Conservation (phyloP, 495 filamentous ascomycete genomes). For the Hypoxylon intermedium region DNA sequence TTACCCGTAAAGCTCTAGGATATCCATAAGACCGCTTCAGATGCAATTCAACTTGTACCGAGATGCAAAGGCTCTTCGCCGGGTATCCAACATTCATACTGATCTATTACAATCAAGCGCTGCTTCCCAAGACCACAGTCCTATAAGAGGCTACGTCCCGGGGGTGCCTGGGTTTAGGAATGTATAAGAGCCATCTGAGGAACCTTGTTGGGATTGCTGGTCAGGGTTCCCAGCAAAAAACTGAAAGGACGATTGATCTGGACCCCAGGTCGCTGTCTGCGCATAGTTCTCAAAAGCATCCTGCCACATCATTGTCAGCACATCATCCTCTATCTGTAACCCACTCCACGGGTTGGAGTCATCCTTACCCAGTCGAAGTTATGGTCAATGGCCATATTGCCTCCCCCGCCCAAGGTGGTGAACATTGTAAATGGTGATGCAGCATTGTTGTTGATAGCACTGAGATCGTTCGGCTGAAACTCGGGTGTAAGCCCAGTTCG, state of each 20-base stretch:
- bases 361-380: slow-evolving; percentile 79
- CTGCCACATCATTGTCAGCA: slow-evolving; percentile 35
- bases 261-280: slow-evolving; percentile 55
- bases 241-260: slow-evolving; percentile 51
- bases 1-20: neutral
- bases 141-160: slow-evolving; percentile 2
- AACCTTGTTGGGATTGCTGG: slow-evolving; percentile 46
- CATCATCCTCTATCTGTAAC: neutral
- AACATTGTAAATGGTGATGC: slow-evolving; percentile 65
- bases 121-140: slow-evolving; percentile 9
- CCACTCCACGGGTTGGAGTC: slow-evolving; percentile 30
- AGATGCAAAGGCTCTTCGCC: slow-evolving; percentile 11
- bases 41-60: slow-evolving; percentile 5
- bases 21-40: neutral
- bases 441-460: slow-evolving; percentile 48
- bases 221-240: slow-evolving; percentile 54
- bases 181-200: slow-evolving; percentile 37
- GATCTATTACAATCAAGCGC: slow-evolving; percentile 18
- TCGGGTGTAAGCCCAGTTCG: slow-evolving; percentile 49
- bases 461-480: slow-evolving; percentile 63
- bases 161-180: slow-evolving; percentile 36
- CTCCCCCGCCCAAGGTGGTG: slow-evolving; percentile 51
- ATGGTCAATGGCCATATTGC: slow-evolving; percentile 49
- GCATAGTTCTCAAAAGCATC: slow-evolving; percentile 58
- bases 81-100: slow-evolving; percentile 27